Conservation (phyloP, 2,329 filamentous ascomycete genomes). For the Aspergillus sp. region DNA sequence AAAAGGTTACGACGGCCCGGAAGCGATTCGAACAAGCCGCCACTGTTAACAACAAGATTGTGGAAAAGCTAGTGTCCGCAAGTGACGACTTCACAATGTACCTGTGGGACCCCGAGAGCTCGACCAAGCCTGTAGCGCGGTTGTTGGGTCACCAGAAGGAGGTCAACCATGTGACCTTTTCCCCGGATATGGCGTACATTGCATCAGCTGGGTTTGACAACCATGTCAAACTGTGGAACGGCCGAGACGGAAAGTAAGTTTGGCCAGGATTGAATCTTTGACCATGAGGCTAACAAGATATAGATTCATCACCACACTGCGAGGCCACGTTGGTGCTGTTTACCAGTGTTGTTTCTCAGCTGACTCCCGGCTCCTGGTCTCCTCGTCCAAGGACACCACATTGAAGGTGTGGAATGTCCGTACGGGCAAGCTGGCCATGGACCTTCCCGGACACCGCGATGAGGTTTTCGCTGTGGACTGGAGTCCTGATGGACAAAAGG, state of each 20-base stretch:
- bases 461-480: slow-evolving; percentile 94
- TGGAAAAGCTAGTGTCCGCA: slow-evolving; percentile 82
- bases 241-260: slow-evolving; percentile 57
- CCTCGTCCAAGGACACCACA: slow-evolving; percentile 85
- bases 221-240: slow-evolving; percentile 87
- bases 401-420: slow-evolving; percentile 92
- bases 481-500: slow-evolving; percentile 83
- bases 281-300: slow-evolving; percentile 7
- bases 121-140: slow-evolving; percentile 79
- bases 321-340: slow-evolving; percentile 85
- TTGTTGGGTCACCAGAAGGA: slow-evolving; percentile 94
- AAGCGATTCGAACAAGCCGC: slow-evolving; percentile 83
- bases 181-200: slow-evolving; percentile 80
- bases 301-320: slow-evolving; percentile 79
- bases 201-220: slow-evolving; percentile 92
- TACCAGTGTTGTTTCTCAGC: slow-evolving; percentile 92
- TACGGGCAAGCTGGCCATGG: slow-evolving; percentile 73
- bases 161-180: slow-evolving; percentile 93
- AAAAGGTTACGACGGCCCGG: slow-evolving; percentile 69
- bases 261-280: slow-evolving; percentile 3
- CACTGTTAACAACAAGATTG: slow-evolving; percentile 67
- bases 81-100: slow-evolving; percentile 97
- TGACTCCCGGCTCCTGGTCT: slow-evolving; percentile 84
- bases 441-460: slow-evolving; percentile 85
- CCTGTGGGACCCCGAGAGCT: slow-evolving; percentile 78